Conservation (phyloP, 2,329 filamentous ascomycete species). For the Fusarium aywerte region DNA sequence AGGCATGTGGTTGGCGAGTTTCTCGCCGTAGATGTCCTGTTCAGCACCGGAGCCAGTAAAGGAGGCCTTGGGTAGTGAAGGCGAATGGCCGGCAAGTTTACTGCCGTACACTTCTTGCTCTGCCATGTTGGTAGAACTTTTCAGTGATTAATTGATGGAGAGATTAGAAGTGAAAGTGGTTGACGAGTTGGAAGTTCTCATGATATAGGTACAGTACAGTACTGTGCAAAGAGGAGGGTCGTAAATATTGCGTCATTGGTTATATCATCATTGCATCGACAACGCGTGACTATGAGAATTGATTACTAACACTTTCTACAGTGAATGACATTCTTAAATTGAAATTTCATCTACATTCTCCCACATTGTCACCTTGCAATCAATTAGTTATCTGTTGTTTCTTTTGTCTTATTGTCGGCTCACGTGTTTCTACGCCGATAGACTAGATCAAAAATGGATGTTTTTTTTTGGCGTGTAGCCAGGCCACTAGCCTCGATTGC, state of each 20-base stretch:
- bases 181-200: neutral
- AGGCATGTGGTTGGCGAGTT: neutral
- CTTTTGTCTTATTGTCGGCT: neutral
- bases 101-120: constrained; percentile 11
- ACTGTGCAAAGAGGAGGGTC: constrained; percentile 1
- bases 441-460: neutral
- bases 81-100: neutral
- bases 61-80: neutral
- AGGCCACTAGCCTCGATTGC: neutral
- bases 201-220: constrained; percentile 2
- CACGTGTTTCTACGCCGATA: neutral
- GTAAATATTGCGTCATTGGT: constrained; percentile 32
- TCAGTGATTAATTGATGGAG: neutral
- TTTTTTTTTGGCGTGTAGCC: neutral
- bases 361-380: no score
- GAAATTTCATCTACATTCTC: no score
- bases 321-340: rapidly evolving
- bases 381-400: no score
- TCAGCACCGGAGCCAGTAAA: neutral
- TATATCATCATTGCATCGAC: constrained; percentile 28
- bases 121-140: neutral
- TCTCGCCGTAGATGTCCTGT: neutral
- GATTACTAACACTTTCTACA: neutral
- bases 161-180: rapidly evolving
- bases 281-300: neutral